Evolutionary conservation across 352 stramenopile species (phyloP), one percentile per base, ranked within the genome.

Genomic region (Thraustochytrium sp.): DNA sequence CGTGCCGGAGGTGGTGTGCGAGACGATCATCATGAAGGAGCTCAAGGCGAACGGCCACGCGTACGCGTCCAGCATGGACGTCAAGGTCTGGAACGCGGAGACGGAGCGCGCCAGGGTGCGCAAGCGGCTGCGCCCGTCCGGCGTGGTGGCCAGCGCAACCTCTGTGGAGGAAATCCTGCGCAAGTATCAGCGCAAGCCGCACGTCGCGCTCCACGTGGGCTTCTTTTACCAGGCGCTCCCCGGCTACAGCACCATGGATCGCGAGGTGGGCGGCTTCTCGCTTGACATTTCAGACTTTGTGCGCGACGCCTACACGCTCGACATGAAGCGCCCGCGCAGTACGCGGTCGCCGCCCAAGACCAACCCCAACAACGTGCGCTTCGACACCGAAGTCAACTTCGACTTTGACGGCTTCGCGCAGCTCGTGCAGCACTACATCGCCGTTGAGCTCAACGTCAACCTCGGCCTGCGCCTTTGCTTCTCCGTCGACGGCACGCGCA

Each of bases 321-420:
- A 21, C 59, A 72, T 72, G 59, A 26, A 4, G 16, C 8, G 46
- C 59, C 42, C 42, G 36, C 36, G 36, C 13, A 46, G 1, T 26
- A 3, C 59, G 59, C 16, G 9, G 26, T 11, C 13, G 21, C 26
- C 46, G 40, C 59, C 59, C 34, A 72, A 72, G 36, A 72, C 42
- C 26, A 72, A 72, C 59, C 46, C 59, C 26, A 21, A 72, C 11
- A 13, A 46, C 26, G 59, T 72, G 8, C 59, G 46, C 42, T 46
- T 72, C 40, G 59, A 72, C 9, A 46, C 59, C 34, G 59, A 72
- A 16, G 59, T 72, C 9, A 29, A 44, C 40, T 72, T 72, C 46
- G 59, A 72, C 59, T 72, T 72, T 72, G 59, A 72, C 59, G 59
- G 59, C 40, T 72, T 72, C 36, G 59, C 59, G 36, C 59, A 72